Evolutionary conservation across 2,329 filamentous ascomycete genomes (phyloP), one percentile per base, ranked within the genome.

Genomic region (Fusarium ambrosium): DNA sequence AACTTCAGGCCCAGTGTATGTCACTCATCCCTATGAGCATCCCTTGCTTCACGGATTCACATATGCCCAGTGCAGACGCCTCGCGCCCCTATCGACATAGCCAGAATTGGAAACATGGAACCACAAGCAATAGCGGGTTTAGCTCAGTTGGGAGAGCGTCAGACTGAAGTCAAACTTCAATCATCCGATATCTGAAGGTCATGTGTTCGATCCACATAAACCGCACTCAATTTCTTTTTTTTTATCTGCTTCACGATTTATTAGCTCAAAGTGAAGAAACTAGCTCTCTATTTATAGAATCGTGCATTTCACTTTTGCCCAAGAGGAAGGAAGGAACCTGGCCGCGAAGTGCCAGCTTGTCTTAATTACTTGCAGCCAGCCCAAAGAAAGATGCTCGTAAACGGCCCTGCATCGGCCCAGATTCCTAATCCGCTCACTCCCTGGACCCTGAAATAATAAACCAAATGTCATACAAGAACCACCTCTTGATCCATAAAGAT

Each of bases 91-190:
- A 4, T 24, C 20, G 13, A 45, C 41, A 45, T 45, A 41, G 4
- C 2, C 22, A n/a, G 8, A 36, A 51, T 24, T 62, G 27, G 22
- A 3, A 36, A 0, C 4, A 2, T 0, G 0, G 0, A 13, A 0
- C 20, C 10, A 5, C 22, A 73, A 70, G 18, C 32, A 73, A 62
- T 4, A 71, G 78, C 77, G 78, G 78, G 78, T 79, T 79, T 79
- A 79, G 77, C 78, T 79, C 77, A 79, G 78, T 79, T 79, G 78
- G 77, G 78, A 78, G 77, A 79, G 75, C 77, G 77, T 77, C 29
- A 32, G 29, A 32, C 29, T 32, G 29, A 32, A 32, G 29, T 32
- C 29, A 32, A 32, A 32, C 29, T 78, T 79, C 69, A 62, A 70
- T 53, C 70, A 70, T 64, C 53, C 68, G 75, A 74, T 64, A 79